These are phyloP conservation scores for Ophiorrhiza pumila DNA, from an alignment of 257 asterid genomes.

Conservation along the genomic window DNA sequence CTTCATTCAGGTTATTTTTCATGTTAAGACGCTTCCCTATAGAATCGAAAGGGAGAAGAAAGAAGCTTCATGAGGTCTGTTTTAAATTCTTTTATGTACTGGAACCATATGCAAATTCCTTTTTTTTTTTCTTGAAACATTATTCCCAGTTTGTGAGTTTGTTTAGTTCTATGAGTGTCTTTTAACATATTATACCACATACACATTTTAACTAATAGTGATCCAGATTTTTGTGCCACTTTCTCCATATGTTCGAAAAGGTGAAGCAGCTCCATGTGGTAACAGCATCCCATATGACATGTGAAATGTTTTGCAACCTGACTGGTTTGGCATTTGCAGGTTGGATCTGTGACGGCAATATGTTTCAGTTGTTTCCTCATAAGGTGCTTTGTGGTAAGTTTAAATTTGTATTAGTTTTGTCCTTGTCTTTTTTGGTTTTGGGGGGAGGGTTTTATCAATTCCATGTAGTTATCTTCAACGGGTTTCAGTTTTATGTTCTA, in stretches of 20 bases:
- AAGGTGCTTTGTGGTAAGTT: slow-evolving; percentile 83
- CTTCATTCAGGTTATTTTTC: slow-evolving; percentile 62
- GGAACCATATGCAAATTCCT: background rate
- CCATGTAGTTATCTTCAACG: too few relatives aligned
- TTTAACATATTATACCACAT: background rate
- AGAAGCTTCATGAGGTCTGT: slow-evolving; percentile 89
- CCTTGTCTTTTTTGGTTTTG: background rate
- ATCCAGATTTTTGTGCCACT: background rate
- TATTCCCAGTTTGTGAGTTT: background rate
- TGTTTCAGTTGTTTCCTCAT: slow-evolving; percentile 88
- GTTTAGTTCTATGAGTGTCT: background rate
- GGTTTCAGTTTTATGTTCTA: background rate
- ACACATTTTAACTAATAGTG: background rate
- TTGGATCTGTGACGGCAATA: slow-evolving; percentile 92
- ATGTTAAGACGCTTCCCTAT: slow-evolving; percentile 91
- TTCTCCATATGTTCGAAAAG: background rate
- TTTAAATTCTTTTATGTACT: background rate
- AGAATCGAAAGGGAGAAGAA: slow-evolving; percentile 95
- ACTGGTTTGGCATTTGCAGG: slow-evolving; percentile 39
- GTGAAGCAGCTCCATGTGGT: background rate
- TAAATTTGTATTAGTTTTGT: slow-evolving; percentile 3
- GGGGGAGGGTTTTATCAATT: background rate
- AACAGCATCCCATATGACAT: too few relatives aligned
- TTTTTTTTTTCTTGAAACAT: background rate
- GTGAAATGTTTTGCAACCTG: background rate